Evolutionary conservation across 202 grass and related monocot genomes (phyloP), one percentile per base, ranked within the genome.

Genomic region (Schoenoplectus tabernaemontani): DNA sequence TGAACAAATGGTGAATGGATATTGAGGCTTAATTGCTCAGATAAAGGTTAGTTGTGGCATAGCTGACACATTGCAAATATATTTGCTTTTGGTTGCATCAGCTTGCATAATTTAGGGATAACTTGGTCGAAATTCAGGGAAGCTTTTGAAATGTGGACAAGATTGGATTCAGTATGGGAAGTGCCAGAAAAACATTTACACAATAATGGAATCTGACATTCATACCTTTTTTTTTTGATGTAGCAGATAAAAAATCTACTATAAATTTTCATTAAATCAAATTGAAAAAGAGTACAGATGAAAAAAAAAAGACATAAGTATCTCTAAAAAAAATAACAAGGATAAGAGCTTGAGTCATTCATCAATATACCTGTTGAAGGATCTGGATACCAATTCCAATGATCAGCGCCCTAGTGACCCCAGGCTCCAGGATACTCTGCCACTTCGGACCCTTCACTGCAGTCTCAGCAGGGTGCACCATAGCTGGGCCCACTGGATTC

Each of bases 301-400:
- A n/a, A n/a, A n/a, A n/a, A n/a, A n/a, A n/a, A n/a, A n/a, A n/a
- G n/a, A n/a, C n/a, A n/a, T 36, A 64, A 36, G 13, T 64, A 12
- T 36, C n/a, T n/a, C n/a, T n/a, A n/a, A n/a, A n/a, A n/a, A n/a
- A n/a, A n/a, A n/a, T n/a, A n/a, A n/a, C n/a, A n/a, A n/a, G n/a
- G n/a, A 64, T 32, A 13, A 64, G n/a, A 64, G 15, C 30, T 62
- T 62, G 26, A 33, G 32, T 33, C 57, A 33, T 63, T 33, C 34
- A 12, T 12, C 24, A 3, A 34, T 63, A 54, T 87, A 91, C 91
- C 91, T 93, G 88, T 62, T 93, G 88, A 81, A 93, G 86, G 15
- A 93, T 78, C 78, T 93, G 84, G 58, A 93, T 77, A 36, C 82
- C 84, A 59, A 93, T 57, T 44, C 88, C 88, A 46, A 93, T 58